Conservation (phyloP, 345 rosid species). For the Citrus glauca region DNA sequence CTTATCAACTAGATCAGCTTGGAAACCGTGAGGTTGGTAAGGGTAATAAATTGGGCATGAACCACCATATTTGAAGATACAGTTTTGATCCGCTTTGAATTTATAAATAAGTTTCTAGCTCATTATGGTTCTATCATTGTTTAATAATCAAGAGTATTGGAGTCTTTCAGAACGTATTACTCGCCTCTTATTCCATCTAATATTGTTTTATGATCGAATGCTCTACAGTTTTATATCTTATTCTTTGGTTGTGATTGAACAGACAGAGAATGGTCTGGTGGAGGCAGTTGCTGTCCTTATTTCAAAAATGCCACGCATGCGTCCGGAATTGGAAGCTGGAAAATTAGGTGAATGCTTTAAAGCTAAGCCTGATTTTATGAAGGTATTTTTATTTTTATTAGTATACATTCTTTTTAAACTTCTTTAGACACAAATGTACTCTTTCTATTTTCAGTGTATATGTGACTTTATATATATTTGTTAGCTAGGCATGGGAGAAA, state of each 20-base stretch:
- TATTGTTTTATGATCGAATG: not conserved
- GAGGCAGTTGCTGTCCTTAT: conserved; percentile 92
- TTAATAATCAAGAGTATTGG: not conserved
- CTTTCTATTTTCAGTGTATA: not conserved
- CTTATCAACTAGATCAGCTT: conserved; percentile 88
- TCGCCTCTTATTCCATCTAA: not conserved
- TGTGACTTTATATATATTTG: not conserved
- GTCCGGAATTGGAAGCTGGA: conserved; percentile 59
- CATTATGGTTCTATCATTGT: not conserved
- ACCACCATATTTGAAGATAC: not conserved
- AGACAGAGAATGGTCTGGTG: conserved; percentile 95
- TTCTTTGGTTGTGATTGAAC: conserved; percentile 21
- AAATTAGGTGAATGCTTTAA: conserved; percentile 79
- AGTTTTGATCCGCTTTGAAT: not conserved
- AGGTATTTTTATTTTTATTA: conserved; percentile 43
- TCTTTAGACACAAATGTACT: not conserved
- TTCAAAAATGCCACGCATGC: conserved; percentile 92
- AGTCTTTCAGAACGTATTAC: not conserved
- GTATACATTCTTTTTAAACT: conserved; percentile 2
- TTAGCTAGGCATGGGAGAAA: conserved; percentile 81
- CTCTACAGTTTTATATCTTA: not conserved
- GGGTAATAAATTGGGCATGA: conserved; percentile 23
- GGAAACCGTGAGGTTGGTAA: conserved; percentile 78
- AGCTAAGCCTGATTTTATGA: conserved; percentile 87
- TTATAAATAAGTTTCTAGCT: not conserved